Conservation (phyloP, 2,329 filamentous ascomycete genomes). For the Chaetomiaceae sp. region DNA sequence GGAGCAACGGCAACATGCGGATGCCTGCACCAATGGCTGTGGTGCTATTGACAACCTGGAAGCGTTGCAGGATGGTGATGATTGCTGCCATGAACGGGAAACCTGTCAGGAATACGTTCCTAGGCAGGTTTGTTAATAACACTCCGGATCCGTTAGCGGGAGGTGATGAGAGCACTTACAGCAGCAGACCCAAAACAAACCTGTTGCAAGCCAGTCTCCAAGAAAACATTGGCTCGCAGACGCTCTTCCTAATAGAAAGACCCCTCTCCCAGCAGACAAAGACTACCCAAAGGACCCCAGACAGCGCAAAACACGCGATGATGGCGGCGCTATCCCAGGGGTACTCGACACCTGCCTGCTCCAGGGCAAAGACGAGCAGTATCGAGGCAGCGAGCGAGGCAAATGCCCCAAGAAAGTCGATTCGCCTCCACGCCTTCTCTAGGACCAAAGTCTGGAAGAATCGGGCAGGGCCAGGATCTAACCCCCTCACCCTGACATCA, state of each 20-base stretch:
- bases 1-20: conserved; percentile 32
- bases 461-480: conserved; percentile 19
- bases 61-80: conserved; percentile 36
- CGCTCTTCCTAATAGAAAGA: not conserved
- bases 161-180: conserved; percentile 26
- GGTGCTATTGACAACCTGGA: conserved; percentile 33
- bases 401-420: conserved; percentile 33
- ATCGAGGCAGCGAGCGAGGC: conserved; percentile 39
- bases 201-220: conserved; percentile 31
- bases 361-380: conserved; percentile 43
- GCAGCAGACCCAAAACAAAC: conserved; percentile 31
- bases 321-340: conserved; percentile 40
- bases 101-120: conserved; percentile 31
- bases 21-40: conserved; percentile 32
- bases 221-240: conserved; percentile 36
- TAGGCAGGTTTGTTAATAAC: conserved; percentile 13
- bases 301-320: conserved; percentile 30
- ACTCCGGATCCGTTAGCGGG: too few species aligned
- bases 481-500: conserved; percentile 6
- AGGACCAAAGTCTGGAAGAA: conserved; percentile 25
- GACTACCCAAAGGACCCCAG: conserved; percentile 24
- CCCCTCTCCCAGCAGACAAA: conserved; percentile 32
- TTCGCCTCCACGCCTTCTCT: conserved; percentile 2
- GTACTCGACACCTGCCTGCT: conserved; percentile 40
- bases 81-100: conserved; percentile 34